Evolutionary conservation across 371 early-diverging fungal genomes (phyloP).

Genomic region (Apophysomyces sp.): DNA sequence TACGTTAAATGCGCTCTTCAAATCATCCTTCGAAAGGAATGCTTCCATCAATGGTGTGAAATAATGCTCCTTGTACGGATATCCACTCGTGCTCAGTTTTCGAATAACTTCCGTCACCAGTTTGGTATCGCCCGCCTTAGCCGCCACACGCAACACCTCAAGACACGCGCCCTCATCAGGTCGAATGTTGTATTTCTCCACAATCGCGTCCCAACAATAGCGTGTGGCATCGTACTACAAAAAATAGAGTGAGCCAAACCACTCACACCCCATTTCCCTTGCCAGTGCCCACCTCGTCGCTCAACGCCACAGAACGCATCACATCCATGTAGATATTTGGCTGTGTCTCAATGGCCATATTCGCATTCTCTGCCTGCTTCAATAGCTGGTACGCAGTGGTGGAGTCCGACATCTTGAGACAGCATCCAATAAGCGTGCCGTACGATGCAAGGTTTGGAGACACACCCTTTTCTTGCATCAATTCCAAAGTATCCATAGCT

Average conservation of each 20-base stretch:
- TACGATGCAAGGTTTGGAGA: conserved; percentile 38
- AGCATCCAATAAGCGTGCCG: conserved; percentile 34
- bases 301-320: conserved; percentile 43
- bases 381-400: conserved; percentile 46
- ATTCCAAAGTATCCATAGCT: conserved; percentile 48
- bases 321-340: conserved; percentile 48
- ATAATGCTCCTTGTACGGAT: conserved; percentile 63
- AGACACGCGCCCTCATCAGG: conserved; percentile 71
- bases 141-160: conserved; percentile 60
- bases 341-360: conserved; percentile 37
- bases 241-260: background rate
- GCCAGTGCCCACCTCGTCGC: conserved; percentile 29
- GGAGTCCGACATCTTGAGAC: conserved; percentile 33
- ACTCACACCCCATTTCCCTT: background rate
- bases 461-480: conserved; percentile 40
- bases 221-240: conserved; percentile 38
- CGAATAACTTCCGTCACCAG: conserved; percentile 63
- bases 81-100: conserved; percentile 51
- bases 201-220: conserved; percentile 56
- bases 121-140: conserved; percentile 51
- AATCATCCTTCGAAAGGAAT: conserved; percentile 51
- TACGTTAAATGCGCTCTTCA: conserved; percentile 65
- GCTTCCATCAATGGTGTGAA: conserved; percentile 73
- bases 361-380: conserved; percentile 48
- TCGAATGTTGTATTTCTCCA: conserved; percentile 28